Conservation (phyloP, 441 rosid genomes). For the Brassica balearica region DNA sequence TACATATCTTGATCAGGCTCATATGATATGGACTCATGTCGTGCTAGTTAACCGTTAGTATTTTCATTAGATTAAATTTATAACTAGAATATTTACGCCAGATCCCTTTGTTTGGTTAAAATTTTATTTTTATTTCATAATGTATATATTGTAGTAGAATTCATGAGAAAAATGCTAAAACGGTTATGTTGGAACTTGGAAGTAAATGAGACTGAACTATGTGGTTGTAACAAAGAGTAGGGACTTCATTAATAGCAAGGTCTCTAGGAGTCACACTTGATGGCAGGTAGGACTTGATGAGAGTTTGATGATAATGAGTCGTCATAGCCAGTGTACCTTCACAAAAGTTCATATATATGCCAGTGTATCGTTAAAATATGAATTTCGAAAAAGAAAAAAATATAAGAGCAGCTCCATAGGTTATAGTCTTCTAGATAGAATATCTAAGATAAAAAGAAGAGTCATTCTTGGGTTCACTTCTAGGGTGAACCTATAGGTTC, state of each 20-base stretch:
- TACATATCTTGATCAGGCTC: neutral
- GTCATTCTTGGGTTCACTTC: too few species aligned
- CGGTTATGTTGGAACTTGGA: conserved; percentile 26
- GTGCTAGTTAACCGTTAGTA: neutral
- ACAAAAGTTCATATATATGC: neutral
- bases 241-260: conserved; percentile 36
- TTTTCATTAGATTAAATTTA: neutral
- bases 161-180: conserved; percentile 7
- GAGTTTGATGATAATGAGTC: conserved; percentile 21
- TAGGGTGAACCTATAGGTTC: too few species aligned
- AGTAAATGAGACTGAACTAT: conserved; percentile 31
- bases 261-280: conserved; percentile 33
- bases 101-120: neutral
- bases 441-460: too few species aligned
- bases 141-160: neutral
- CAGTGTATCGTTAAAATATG: conserved; percentile 18
- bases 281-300: conserved; percentile 33
- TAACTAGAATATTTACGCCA: neutral
- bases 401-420: too few species aligned
- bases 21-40: neutral
- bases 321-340: conserved; percentile 14
- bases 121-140: neutral
- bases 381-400: neutral
- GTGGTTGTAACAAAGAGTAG: conserved; percentile 26
- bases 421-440: too few species aligned